A percentile compares a stretch with the other conserved stretches of the same genome.
Evolutionary conservation across 495 filamentous ascomycete genomes (phyloP).

Genomic region (Xylaria scruposa): DNA sequence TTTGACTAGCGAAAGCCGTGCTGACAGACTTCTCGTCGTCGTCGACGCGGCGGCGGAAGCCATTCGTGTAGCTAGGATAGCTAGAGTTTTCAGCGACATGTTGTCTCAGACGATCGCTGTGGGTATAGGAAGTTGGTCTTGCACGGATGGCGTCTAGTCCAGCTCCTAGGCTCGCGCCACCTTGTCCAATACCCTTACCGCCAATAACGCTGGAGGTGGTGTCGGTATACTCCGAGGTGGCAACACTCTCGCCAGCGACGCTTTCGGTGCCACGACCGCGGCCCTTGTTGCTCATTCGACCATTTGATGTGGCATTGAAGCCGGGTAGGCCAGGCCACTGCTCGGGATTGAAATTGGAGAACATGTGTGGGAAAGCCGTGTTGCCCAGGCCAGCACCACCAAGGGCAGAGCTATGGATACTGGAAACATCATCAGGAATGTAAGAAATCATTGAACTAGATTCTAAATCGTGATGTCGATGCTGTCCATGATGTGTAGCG

Average conservation of each 20-base stretch:
- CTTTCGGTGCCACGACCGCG: conserved; percentile 72
- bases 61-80: conserved; percentile 65
- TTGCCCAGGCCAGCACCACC: conserved; percentile 77
- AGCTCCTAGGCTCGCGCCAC: conserved; percentile 80
- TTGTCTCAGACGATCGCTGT: conserved; percentile 75
- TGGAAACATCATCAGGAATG: conserved; percentile 96
- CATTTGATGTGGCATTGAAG: conserved; percentile 65
- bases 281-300: conserved; percentile 55
- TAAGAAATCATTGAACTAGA: conserved; percentile 88
- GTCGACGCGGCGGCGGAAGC: conserved; percentile 82
- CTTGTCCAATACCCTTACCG: conserved; percentile 68
- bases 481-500: conserved; percentile 55
- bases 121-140: conserved; percentile 54
- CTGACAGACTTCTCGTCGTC: conserved; percentile 96
- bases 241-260: conserved; percentile 87
- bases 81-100: conserved; percentile 80
- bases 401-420: conserved; percentile 89
- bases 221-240: conserved; percentile 86
- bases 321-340: conserved; percentile 85
- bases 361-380: conserved; percentile 92
- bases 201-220: conserved; percentile 76
- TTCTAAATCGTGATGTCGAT: conserved; percentile 74
- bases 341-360: conserved; percentile 85
- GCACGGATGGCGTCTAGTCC: conserved; percentile 70
- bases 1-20: conserved; percentile 94